Conservation (phyloP, 2,329 filamentous ascomycete species). For the Raffaelea ambrosiae region DNA sequence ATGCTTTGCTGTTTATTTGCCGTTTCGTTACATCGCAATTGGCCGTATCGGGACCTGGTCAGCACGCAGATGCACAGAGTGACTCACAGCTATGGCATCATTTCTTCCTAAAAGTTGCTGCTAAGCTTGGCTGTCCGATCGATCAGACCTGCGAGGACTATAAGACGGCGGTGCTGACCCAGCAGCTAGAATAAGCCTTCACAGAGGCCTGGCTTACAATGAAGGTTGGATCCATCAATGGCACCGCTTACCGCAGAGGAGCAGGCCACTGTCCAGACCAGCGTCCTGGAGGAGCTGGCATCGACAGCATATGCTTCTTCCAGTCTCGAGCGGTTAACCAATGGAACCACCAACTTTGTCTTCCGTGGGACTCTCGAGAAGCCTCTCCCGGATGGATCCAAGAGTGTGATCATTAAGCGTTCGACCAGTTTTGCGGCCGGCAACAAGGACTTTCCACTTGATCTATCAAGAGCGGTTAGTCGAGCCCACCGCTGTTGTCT, state of each 20-base stretch:
- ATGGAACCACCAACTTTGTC: conserved; percentile 31
- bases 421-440: conserved; percentile 22
- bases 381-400: conserved; percentile 13
- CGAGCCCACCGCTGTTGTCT: neutral
- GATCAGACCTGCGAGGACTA: too few relatives aligned
- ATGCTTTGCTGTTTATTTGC: too few relatives aligned
- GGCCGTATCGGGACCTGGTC: too few relatives aligned
- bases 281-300: conserved; percentile 10
- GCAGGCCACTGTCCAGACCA: neutral
- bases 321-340: conserved; percentile 22
- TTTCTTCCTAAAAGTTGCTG: too few relatives aligned
- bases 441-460: conserved; percentile 26
- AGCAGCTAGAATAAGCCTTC: too few relatives aligned
- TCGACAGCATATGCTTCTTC: conserved; percentile 25
- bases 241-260: conserved; percentile 1
- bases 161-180: too few relatives aligned
- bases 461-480: conserved; percentile 24
- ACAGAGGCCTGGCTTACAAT: too few relatives aligned
- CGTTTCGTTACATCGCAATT: too few relatives aligned
- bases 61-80: too few relatives aligned
- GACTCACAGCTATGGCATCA: too few relatives aligned
- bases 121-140: too few relatives aligned
- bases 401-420: conserved; percentile 30
- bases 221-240: conserved; percentile 2
- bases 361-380: conserved; percentile 25